Base-by-base conservation (phyloP, 371 early-diverging fungal species). In the Saksenaea vasiformis region DNA sequence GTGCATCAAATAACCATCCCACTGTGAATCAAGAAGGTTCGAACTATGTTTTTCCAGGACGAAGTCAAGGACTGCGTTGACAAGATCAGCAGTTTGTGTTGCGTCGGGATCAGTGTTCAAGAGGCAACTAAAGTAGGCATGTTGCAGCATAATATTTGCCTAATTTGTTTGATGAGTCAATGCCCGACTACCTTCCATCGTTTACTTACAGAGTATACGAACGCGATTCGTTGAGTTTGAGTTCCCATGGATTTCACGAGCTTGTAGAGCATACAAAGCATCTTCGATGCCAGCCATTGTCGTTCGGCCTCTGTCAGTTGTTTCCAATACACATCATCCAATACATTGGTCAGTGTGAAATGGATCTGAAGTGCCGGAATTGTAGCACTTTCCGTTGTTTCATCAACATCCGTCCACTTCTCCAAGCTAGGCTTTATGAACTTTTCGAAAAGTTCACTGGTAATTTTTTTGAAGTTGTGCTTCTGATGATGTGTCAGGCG, bases 301-400 rank as follows among this genome's bases (percentile, higher is more conserved):
- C 60, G 61, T 5, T 63, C 17, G 19, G 62, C 54, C 15, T 15
- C 10, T 28, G 63, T 43, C 55, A 76, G 11, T 26, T 63, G 56
- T 1, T 64, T 27, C 65, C 79, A 77, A 56, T 85, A 86, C 3
- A 56, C 56, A 43, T 82, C 80, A 4, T 68, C 76, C 36, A 85
- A 77, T 1, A 66, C 72, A 13, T 68, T 78, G 31, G 67, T 73
- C n/a, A 86, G 66, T 1, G 79, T 67, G 22, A 76, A 73, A 58
- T 86, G 85, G 5, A 85, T 60, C 51, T 78, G 78, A 19, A 86
- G 60, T 3, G 87, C 84, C 1, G 86, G 85, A 5, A 77, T 66
- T 17, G 76, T 31, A 13, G 58, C 41, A 3, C 26, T 56, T 43
- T 67, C 64, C 5, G 60, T 24, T 15, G 53, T 31, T 0, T 2